Conservation (phyloP, 176 grass and related monocot genomes). For the Oryza brachyantha region DNA sequence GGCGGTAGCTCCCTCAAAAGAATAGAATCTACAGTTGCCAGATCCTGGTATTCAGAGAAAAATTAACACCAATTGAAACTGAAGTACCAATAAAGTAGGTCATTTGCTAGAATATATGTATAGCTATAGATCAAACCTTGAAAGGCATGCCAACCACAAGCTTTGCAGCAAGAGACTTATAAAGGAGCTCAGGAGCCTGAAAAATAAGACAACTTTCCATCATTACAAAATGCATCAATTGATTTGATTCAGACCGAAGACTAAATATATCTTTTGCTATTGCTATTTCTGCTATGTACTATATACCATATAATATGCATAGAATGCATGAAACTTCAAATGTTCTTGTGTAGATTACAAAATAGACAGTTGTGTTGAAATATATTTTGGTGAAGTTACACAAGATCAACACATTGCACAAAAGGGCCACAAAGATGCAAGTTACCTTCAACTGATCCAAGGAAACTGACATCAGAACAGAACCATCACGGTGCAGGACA, state of each 20-base stretch:
- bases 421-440: not conserved
- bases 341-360: slow-evolving; percentile 12
- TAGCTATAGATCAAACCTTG: slow-evolving; percentile 66
- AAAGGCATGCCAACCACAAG: slow-evolving; percentile 97
- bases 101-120: slow-evolving; percentile 11
- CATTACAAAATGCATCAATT: slow-evolving; percentile 13
- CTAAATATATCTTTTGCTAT: not conserved
- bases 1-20: slow-evolving; percentile 90
- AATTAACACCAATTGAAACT: slow-evolving; percentile 23
- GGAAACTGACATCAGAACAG: slow-evolving; percentile 94
- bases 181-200: slow-evolving; percentile 77
- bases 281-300: slow-evolving; percentile 7
- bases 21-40: slow-evolving; percentile 98
- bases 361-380: not conserved
- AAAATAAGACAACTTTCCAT: slow-evolving; percentile 31
- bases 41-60: slow-evolving; percentile 63
- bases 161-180: slow-evolving; percentile 83
- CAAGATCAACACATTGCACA: not conserved
- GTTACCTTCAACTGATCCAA: slow-evolving; percentile 85
- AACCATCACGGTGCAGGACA: slow-evolving; percentile 95
- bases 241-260: slow-evolving; percentile 15
- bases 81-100: slow-evolving; percentile 21
- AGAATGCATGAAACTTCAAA: not conserved
- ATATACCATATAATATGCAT: slow-evolving; percentile 1
- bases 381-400: not conserved